These are phyloP conservation scores for Gnaphalium uliginosum DNA, from an alignment of 129 eudicot genomes.

Conservation along the genomic window DNA sequence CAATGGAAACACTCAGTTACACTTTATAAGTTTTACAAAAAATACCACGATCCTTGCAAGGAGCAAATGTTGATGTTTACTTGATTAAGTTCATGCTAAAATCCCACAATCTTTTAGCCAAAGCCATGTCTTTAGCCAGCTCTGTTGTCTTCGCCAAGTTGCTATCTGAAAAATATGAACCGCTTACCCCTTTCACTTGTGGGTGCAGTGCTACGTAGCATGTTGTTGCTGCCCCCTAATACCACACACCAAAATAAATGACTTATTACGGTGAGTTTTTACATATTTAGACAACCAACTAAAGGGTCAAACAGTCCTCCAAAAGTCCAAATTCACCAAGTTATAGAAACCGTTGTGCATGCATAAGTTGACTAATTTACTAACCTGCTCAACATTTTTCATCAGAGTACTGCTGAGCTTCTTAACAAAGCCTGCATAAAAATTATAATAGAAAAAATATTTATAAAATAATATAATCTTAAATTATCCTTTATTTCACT, in stretches of 20 bases:
- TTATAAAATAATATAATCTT: background rate
- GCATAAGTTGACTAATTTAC: conserved; percentile 19
- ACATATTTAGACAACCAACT: background rate
- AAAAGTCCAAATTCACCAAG: background rate
- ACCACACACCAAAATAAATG: conserved; percentile 4
- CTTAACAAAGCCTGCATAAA: conserved; percentile 52
- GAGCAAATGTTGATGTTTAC: conserved; percentile 7
- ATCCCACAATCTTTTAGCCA: conserved; percentile 64
- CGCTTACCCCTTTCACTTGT: conserved; percentile 55
- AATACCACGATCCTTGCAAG: background rate
- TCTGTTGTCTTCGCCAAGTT: conserved; percentile 49
- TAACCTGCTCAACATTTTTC: conserved; percentile 77
- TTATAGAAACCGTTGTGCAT: background rate
- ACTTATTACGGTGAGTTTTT: background rate
- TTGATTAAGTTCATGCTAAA: conserved; percentile 51
- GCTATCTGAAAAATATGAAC: conserved; percentile 53
- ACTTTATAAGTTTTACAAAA: background rate
- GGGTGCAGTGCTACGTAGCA: conserved; percentile 64
- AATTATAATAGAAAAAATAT: background rate
- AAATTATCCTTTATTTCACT: background rate
- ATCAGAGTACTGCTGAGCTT: conserved; percentile 49
- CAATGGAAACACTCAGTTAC: background rate
- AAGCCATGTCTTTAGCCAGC: conserved; percentile 41
- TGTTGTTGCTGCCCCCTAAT: conserved; percentile 68
- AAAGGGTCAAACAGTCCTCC: background rate